Conservation (phyloP, 163 green algal species). For the Chlorella variabilis region DNA sequence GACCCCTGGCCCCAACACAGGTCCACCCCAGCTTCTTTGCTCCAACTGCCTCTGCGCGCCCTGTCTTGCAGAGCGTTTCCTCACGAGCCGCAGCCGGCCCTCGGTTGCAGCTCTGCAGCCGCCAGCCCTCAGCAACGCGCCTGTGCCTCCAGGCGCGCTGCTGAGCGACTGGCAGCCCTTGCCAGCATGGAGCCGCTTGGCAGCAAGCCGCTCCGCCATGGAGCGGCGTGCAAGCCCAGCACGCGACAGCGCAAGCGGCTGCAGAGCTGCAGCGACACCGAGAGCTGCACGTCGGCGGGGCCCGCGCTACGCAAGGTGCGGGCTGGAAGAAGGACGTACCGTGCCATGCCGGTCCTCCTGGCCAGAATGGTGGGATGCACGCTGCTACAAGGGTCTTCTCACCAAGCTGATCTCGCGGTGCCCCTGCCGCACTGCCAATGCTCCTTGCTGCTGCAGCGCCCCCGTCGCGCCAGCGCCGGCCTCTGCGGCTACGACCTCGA, state of each 20-base stretch:
- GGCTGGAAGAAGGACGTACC: too few relatives aligned
- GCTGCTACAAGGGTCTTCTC: too few relatives aligned
- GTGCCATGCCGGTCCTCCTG: too few relatives aligned
- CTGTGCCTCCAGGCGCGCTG: background rate
- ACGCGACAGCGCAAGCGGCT: constrained; percentile 29
- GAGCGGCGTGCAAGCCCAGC: constrained; percentile 1
- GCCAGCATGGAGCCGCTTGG: constrained; percentile 30
- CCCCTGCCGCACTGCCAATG: too few relatives aligned
- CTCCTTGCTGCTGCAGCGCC: background rate
- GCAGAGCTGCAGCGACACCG: constrained; percentile 29
- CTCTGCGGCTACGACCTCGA: constrained; percentile 4
- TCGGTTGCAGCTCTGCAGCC: constrained; percentile 37
- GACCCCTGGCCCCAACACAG: too few relatives aligned
- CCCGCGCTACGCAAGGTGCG: constrained; percentile 14
- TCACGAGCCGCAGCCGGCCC: background rate
- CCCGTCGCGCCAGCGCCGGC: background rate
- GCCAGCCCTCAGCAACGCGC: constrained; percentile 16
- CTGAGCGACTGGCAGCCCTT: constrained; percentile 15
- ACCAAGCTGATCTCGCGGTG: too few relatives aligned
- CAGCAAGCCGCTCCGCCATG: constrained; percentile 18
- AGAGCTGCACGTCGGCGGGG: constrained; percentile 3
- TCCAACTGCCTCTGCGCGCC: background rate
- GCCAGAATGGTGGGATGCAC: too few relatives aligned
- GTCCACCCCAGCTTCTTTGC: too few relatives aligned
- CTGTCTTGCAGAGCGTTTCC: too few relatives aligned